Evolutionary conservation across 106 monocot species (phyloP).

Genomic region (Dendrobium huoshanense): DNA sequence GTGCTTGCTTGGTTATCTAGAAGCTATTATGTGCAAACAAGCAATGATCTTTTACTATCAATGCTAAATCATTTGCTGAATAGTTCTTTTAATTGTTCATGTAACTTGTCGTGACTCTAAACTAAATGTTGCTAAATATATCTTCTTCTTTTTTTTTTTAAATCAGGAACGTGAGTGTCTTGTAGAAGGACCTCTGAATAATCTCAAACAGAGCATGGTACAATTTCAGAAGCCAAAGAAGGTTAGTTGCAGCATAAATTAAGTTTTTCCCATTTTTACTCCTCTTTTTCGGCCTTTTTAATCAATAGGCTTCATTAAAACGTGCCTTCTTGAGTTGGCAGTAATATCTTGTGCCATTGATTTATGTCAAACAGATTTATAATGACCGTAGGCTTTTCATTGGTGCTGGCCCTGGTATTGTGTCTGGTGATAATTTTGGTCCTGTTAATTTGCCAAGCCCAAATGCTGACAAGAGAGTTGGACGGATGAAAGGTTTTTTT

Average conservation of each 20-base stretch:
- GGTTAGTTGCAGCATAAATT: conserved; percentile 18
- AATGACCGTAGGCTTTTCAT: conserved; percentile 70
- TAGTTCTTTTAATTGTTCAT: background rate
- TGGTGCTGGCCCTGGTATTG: conserved; percentile 51
- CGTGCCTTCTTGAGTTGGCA: background rate
- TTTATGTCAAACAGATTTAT: conserved; percentile 57
- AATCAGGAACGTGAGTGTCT: conserved; percentile 90
- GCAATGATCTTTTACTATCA: too few species aligned
- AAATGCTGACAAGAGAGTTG: conserved; percentile 66
- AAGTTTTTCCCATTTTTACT: background rate
- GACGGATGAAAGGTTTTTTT: conserved; percentile 53
- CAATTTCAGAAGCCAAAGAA: conserved; percentile 99
- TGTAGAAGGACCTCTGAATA: conserved; percentile 96
- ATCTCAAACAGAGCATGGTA: conserved; percentile 99
- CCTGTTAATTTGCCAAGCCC: conserved; percentile 30
- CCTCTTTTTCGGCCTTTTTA: background rate
- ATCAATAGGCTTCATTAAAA: background rate
- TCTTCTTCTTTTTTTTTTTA: conserved; percentile 4
- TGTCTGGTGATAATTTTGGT: conserved; percentile 41
- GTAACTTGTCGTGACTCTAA: background rate
- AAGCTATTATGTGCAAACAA: too few species aligned
- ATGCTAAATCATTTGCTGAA: background rate
- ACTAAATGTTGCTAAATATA: background rate
- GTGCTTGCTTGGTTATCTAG: too few species aligned
- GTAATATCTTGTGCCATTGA: conserved; percentile 8